Evolutionary conservation across 108 stramenopile genomes (phyloP).

Genomic region (Cyclotella distinguenda): DNA sequence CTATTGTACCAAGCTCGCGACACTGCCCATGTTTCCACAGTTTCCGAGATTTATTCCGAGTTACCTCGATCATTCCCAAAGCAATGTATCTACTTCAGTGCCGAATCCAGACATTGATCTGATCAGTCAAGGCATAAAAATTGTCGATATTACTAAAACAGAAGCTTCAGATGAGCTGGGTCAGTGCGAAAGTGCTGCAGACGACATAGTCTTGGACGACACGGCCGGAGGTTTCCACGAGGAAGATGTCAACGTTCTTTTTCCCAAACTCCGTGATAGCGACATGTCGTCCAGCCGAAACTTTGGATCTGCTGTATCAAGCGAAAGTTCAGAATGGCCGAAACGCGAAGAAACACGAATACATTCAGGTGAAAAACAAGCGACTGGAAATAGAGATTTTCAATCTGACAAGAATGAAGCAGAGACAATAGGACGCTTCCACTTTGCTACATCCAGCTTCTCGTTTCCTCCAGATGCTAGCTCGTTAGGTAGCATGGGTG

Average conservation of each 20-base stretch:
- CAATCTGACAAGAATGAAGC: no score
- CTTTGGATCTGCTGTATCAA: neutral
- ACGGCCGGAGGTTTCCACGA: conserved; percentile 23
- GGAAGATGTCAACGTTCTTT: conserved; percentile 29
- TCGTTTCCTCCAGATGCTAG: conserved; percentile 50
- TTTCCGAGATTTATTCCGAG: conserved; percentile 81
- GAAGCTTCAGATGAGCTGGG: conserved; percentile 57
- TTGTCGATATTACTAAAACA: conserved; percentile 88
- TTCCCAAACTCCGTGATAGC: conserved; percentile 17
- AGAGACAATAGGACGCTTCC: conserved; percentile 31
- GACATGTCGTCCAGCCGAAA: neutral
- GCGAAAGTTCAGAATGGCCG: conserved; percentile 8
- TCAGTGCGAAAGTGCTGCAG: conserved; percentile 30
- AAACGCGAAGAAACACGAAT: conserved; percentile 22
- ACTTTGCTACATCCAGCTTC: conserved; percentile 66
- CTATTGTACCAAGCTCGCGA: conserved; percentile 65
- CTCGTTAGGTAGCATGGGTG: conserved; percentile 41
- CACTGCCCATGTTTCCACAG: conserved; percentile 75
- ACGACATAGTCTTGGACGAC: conserved; percentile 8
- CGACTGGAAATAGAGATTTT: no score
- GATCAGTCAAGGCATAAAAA: conserved; percentile 59
- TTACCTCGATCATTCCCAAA: conserved; percentile 76
- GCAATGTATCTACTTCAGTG: conserved; percentile 1
- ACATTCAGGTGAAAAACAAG: no score
- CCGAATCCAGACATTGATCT: conserved; percentile 52